These are phyloP conservation scores for Geotrichum bryndzae DNA, from an alignment of 1,139 yeast species.

Conservation along the genomic window DNA sequence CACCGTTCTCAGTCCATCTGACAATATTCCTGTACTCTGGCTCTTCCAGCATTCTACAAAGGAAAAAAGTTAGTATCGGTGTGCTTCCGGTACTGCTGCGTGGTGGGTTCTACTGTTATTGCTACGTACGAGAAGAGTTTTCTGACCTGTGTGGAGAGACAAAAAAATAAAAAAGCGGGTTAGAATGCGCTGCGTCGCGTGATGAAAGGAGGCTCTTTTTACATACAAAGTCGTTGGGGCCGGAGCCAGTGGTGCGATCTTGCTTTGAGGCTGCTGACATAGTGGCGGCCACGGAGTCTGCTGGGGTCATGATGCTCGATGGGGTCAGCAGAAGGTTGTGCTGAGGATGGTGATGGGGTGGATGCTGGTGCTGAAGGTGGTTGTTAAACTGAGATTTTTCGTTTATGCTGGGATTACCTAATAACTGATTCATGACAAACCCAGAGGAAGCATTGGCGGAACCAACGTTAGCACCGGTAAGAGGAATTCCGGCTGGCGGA, in stretches of 20 bases:
- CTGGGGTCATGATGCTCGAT: not conserved
- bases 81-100: not conserved
- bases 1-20: constrained; percentile 77
- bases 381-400: not conserved
- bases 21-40: constrained; percentile 68
- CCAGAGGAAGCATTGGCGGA: constrained; percentile 20
- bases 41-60: constrained; percentile 71
- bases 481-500: not conserved
- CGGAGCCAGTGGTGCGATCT: not conserved
- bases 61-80: not conserved
- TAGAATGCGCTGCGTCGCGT: not conserved
- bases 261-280: not conserved
- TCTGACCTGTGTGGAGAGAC: constrained; percentile 20
- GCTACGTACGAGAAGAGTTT: constrained; percentile 25
- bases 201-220: not conserved
- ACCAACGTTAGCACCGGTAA: not conserved
- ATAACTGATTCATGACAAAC: constrained; percentile 24
- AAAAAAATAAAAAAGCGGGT: not conserved
- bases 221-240: constrained; percentile 25
- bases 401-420: not conserved
- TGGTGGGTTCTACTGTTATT: not conserved
- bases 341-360: not conserved
- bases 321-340: not conserved
- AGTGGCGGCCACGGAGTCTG: not conserved
- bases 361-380: constrained; percentile 1